phyloP scores from a whole-genome alignment of 805 yeast species.

The Debaryomyces prosopidis region DNA sequence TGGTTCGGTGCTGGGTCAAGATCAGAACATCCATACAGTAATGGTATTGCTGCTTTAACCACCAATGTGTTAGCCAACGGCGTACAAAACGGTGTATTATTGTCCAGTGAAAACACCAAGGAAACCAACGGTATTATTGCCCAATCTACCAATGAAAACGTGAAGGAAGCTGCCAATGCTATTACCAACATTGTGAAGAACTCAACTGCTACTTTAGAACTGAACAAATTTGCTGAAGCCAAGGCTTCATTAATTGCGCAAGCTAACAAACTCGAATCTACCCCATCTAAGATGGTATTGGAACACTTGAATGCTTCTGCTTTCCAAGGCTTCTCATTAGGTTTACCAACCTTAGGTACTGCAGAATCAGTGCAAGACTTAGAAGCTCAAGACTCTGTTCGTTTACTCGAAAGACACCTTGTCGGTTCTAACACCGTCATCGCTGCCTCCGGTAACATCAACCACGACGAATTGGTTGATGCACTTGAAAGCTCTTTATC shows the following conservation, averaged over 20 bases:
- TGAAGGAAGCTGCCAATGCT: slow-evolving; percentile 51
- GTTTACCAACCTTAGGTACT: slow-evolving; percentile 77
- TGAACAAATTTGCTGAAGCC: slow-evolving; percentile 48
- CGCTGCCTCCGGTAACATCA: slow-evolving; percentile 69
- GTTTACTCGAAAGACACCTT: slow-evolving; percentile 57
- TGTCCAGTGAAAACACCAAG: slow-evolving; percentile 55
- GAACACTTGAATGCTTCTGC: slow-evolving; percentile 84
- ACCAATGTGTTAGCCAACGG: slow-evolving; percentile 49
- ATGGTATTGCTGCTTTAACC: slow-evolving; percentile 73
- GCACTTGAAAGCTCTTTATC: slow-evolving; percentile 55
- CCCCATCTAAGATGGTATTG: slow-evolving; percentile 55
- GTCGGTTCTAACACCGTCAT: slow-evolving; percentile 66
- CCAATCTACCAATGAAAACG: slow-evolving; percentile 51
- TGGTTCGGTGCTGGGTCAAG: slow-evolving; percentile 78
- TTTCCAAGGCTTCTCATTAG: slow-evolving; percentile 81
- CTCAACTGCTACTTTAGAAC: slow-evolving; percentile 37
- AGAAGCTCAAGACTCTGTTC: slow-evolving; percentile 56
- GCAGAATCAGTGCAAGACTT: slow-evolving; percentile 60
- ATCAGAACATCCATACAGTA: slow-evolving; percentile 76
- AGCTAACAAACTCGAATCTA: slow-evolving; percentile 56
- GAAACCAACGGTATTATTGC: slow-evolving; percentile 67
- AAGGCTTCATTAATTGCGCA: slow-evolving; percentile 46
- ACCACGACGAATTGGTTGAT: slow-evolving; percentile 69
- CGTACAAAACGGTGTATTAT: slow-evolving; percentile 53
- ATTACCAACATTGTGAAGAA: slow-evolving; percentile 46